Evolutionary conservation across 2,329 filamentous ascomycete genomes (phyloP), one percentile per base, ranked within the genome.

Genomic region (Botryosphaeria dothidea): DNA sequence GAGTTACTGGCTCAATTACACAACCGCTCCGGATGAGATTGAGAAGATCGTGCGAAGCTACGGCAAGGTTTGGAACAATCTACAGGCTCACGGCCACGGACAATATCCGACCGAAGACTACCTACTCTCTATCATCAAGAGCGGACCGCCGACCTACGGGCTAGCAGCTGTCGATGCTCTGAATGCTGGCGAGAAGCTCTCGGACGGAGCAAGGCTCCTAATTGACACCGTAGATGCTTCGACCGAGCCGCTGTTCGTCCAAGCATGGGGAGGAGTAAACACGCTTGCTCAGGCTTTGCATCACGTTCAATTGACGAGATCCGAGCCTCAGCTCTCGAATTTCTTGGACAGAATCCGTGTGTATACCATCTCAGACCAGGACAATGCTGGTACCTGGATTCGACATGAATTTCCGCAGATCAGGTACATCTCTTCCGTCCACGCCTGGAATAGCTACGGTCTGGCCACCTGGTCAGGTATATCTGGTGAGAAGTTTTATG

Each of bases 391-490:
- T 0, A 73, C 80, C 0, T 88, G 85, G 85, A 83, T 88, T 38
- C 81, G 85, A 17, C 73, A 77, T 51, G 80, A 78, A 2, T 87
- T 82, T 66, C 84, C 86, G 0, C 80, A 84, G 27, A 70, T 88
- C 6, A 83, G 85, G 68, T 87, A 86, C 71, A 85, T 88, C 62
- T 77, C 75, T 15, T 85, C 82, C 0, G 72, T 86, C 1, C 86
- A 88, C 69, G 84, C 80, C 6, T 88, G 82, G 80, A 84, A 84
- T 68, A 76, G 83, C 54, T 88, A 88, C 66, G 79, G 78, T 2
- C 69, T 81, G 60, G 85, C 85, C 0, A 75, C 85, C 0, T 88
- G 86, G 85, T 80, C 77, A 1, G 85, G 85, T 0, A 88, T 88
- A 43, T 83, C 80, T 0, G 83, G 83, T 5, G 82, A 84, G 3